These are phyloP conservation scores for Colletotrichum spinosum DNA, from an alignment of 2,329 filamentous ascomycete genomes.

Conservation along the genomic window DNA sequence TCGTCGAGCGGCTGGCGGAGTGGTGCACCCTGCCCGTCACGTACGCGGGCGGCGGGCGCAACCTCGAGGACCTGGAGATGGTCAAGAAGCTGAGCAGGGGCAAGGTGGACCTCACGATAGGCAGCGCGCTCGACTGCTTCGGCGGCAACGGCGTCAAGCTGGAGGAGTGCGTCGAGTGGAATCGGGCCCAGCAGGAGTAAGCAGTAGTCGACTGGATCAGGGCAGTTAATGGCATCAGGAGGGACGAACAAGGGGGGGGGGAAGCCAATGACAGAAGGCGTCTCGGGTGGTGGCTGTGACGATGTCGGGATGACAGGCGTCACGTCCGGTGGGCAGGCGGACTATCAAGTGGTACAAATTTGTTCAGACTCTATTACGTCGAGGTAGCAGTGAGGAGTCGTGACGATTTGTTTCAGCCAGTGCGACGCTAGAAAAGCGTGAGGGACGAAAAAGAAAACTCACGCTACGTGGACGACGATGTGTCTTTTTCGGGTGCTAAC, in stretches of 20 bases:
- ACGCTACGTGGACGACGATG: too few species aligned
- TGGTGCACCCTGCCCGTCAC: slow-evolving; percentile 96
- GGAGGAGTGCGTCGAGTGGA: slow-evolving; percentile 92
- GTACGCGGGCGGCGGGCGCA: slow-evolving; percentile 93
- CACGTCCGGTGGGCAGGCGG: slow-evolving; percentile 23
- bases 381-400: too few species aligned
- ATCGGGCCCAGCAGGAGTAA: slow-evolving; percentile 60
- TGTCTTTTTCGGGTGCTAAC: too few species aligned
- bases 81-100: slow-evolving; percentile 84
- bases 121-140: slow-evolving; percentile 96
- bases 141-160: slow-evolving; percentile 89
- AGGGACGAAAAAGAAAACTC: not conserved
- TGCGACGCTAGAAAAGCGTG: slow-evolving; percentile 16
- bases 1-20: slow-evolving; percentile 79
- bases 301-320: slow-evolving; percentile 32
- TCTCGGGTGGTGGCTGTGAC: not conserved
- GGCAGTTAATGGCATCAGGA: not conserved
- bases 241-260: slow-evolving; percentile 14
- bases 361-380: slow-evolving; percentile 24
- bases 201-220: not conserved
- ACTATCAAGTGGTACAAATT: slow-evolving; percentile 11
- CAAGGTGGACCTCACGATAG: slow-evolving; percentile 93
- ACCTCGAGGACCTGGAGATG: slow-evolving; percentile 82
- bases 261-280: not conserved
- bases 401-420: not conserved